Evolutionary conservation across 331 rosid species (phyloP).

Genomic region (Arachis monticola): DNA sequence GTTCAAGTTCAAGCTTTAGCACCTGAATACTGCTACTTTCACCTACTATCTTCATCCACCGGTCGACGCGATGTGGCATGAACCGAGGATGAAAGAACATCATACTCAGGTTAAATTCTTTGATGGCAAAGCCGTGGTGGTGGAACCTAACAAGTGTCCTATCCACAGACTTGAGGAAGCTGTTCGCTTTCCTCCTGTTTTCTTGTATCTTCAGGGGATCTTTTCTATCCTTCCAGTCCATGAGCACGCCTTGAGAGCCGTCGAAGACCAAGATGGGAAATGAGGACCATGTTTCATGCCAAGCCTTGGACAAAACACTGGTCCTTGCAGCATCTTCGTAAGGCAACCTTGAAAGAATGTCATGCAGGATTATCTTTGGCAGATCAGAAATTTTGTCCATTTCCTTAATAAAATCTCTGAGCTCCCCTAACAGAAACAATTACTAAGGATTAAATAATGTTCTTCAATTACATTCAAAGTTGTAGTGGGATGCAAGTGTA

Average conservation of each 20-base stretch:
- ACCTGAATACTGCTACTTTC: background rate
- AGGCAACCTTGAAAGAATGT: conserved; percentile 4
- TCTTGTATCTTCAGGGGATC: background rate
- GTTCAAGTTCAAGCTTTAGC: background rate
- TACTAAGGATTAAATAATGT: too few relatives aligned
- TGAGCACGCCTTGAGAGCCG: too few relatives aligned
- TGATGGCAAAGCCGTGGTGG: background rate
- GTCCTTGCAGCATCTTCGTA: background rate
- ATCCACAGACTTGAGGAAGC: background rate
- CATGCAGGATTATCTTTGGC: background rate
- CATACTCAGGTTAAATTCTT: background rate
- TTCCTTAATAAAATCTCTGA: too few relatives aligned
- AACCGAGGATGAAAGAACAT: background rate
- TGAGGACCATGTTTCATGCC: background rate
- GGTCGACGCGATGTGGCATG: background rate
- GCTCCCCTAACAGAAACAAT: too few relatives aligned
- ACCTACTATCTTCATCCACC: background rate
- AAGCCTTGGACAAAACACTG: background rate
- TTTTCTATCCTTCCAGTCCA: too few relatives aligned
- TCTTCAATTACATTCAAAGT: too few relatives aligned
- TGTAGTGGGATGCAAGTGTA: too few relatives aligned
- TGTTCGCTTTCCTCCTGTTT: background rate
- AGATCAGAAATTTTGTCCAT: background rate
- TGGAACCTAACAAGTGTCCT: background rate
- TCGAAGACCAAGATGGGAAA: background rate